phyloP scores from a whole-genome alignment of 2,329 filamentous ascomycete species.

The Hypoxylon sp. region DNA sequence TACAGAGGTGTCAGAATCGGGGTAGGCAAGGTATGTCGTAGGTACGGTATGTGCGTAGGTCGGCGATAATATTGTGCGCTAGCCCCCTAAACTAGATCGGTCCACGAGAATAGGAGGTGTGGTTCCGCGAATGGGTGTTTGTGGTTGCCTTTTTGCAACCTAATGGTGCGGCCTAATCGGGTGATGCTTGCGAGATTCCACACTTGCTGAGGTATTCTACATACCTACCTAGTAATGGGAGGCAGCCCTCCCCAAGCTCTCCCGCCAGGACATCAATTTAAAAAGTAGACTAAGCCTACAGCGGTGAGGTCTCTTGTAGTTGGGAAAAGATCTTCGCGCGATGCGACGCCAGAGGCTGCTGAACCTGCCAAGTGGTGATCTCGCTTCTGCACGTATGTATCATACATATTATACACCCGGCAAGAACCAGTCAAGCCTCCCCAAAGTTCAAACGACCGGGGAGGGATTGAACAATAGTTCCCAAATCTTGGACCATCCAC shows the following conservation, averaged over 20 bases:
- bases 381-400: constrained; percentile 39
- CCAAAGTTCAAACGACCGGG: constrained; percentile 3
- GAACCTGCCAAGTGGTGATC: constrained; percentile 38
- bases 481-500: constrained; percentile 14
- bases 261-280: constrained; percentile 10
- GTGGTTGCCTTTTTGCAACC: background rate
- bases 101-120: constrained; percentile 12
- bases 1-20: constrained; percentile 2
- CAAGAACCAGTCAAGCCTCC: background rate
- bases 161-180: constrained; percentile 24
- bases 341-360: constrained; percentile 38
- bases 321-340: constrained; percentile 37
- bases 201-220: constrained; percentile 28
- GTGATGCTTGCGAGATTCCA: constrained; percentile 13
- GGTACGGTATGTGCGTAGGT: constrained; percentile 8
- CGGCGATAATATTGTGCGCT: constrained; percentile 11
- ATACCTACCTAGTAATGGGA: background rate
- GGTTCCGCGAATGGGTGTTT: constrained; percentile 34
- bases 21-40: constrained; percentile 25
- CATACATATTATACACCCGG: constrained; percentile 22
- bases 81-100: constrained; percentile 11
- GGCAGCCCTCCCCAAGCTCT: background rate
- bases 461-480: constrained; percentile 9
- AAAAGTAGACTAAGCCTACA: background rate
- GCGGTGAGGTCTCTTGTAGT: constrained; percentile 33